Conservation (phyloP, 2,329 filamentous ascomycete species). For the Penicillium vulpinum region DNA sequence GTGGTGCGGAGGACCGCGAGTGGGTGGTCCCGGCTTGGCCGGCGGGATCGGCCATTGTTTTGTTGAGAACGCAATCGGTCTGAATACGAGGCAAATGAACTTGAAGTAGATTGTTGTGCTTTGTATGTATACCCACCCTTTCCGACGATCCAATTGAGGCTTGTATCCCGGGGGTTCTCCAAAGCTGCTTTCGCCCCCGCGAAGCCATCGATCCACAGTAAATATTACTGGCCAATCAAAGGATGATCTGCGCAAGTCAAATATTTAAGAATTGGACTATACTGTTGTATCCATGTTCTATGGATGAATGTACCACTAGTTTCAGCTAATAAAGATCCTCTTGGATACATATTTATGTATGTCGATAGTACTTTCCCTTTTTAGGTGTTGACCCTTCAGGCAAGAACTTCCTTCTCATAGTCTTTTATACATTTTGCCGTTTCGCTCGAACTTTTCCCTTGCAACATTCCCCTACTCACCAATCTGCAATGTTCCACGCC, state of each 20-base stretch:
- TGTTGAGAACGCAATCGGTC: neutral
- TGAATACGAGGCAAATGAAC: neutral
- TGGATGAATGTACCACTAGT: too few species aligned
- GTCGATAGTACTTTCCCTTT: too few species aligned
- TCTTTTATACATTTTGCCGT: too few species aligned
- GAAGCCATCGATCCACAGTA: neutral
- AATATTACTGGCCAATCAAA: neutral
- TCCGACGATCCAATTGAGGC: neutral
- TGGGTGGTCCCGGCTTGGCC: neutral
- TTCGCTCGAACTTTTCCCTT: too few species aligned
- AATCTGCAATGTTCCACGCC: too few species aligned
- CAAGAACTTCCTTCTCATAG: too few species aligned
- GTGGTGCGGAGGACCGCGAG: constrained; percentile 19
- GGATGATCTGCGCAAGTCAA: neutral
- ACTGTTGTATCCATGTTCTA: too few species aligned
- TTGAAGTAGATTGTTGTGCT: neutral
- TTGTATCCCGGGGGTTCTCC: neutral
- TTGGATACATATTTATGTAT: too few species aligned
- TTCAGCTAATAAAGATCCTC: too few species aligned
- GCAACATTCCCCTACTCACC: too few species aligned
- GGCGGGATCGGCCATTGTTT: neutral
- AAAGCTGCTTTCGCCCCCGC: neutral
- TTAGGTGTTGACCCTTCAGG: too few species aligned
- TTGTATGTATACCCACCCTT: neutral
- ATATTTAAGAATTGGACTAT: too few species aligned